Conservation (phyloP, 331 rosid species). For the Quercus lobata region DNA sequence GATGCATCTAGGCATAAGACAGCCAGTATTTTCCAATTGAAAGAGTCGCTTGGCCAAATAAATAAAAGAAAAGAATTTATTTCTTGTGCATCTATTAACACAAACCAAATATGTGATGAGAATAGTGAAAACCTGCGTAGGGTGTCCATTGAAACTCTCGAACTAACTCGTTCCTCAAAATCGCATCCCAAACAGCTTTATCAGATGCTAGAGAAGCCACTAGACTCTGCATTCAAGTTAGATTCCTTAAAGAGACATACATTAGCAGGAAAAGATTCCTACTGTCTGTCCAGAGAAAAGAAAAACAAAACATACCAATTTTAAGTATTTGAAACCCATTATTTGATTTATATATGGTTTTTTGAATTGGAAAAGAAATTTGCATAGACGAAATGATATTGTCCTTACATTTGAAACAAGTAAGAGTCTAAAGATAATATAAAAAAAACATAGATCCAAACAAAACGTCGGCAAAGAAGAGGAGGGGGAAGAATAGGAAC, state of each 20-base stretch:
- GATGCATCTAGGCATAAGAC: not conserved
- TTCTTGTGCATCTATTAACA: too few relatives aligned
- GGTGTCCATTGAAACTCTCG: conserved; percentile 18
- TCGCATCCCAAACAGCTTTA: conserved; percentile 49
- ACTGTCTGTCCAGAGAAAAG: not conserved
- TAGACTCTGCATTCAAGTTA: conserved; percentile 41
- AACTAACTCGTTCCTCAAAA: conserved; percentile 34
- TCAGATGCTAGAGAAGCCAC: conserved; percentile 65
- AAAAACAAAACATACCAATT: not conserved
- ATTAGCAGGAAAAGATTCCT: too few relatives aligned
- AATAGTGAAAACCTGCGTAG: too few relatives aligned
- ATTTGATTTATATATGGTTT: not conserved
- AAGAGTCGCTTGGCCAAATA: too few relatives aligned
- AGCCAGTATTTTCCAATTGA: not conserved
- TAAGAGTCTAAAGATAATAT: not conserved
- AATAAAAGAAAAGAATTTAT: too few relatives aligned
- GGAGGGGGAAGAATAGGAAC: not conserved
- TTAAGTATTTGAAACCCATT: not conserved
- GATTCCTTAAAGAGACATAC: not conserved
- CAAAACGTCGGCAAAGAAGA: not conserved
- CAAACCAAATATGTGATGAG: too few relatives aligned
- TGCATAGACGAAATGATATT: not conserved
- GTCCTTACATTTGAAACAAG: not conserved
- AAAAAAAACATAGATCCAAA: not conserved
- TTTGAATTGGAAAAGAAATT: not conserved